A percentile compares a stretch with the other conserved stretches of the same genome.
These are phyloP conservation scores for Pythium biforme DNA, from an alignment of 352 stramenopile species.

Conservation along the genomic window DNA sequence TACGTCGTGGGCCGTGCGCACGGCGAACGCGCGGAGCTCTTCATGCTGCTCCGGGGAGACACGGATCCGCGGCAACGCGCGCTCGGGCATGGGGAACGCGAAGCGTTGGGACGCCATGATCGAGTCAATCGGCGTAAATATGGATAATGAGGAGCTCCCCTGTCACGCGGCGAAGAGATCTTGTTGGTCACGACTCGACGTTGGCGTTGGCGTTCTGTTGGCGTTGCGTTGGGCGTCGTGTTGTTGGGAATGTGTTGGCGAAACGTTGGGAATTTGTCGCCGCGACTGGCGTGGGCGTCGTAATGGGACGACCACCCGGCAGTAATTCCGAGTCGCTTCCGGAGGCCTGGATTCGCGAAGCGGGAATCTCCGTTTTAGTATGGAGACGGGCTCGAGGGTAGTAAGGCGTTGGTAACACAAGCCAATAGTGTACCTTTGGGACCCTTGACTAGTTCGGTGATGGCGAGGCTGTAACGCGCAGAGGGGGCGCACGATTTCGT, in stretches of 20 bases:
- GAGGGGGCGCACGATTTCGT: too few relatives aligned
- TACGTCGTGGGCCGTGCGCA: slow-evolving; percentile 46
- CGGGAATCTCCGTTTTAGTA: background rate
- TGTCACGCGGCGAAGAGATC: too few relatives aligned
- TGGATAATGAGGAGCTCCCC: background rate
- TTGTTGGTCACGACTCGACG: background rate
- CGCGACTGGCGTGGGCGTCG: too few relatives aligned
- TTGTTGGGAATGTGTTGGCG: background rate
- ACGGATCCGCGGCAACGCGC: slow-evolving; percentile 44
- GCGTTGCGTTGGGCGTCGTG: background rate
- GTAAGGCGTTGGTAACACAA: background rate
- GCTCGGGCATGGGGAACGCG: slow-evolving; percentile 54
- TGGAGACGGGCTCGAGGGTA: background rate
- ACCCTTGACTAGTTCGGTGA: background rate
- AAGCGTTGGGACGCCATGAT: slow-evolving; percentile 22
- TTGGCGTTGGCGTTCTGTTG: background rate
- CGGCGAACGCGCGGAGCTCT: slow-evolving; percentile 58
- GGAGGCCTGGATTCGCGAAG: too few relatives aligned
- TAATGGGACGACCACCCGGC: background rate
- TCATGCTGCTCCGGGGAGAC: slow-evolving; percentile 56
- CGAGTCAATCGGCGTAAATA: background rate
- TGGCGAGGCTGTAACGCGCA: too few relatives aligned
- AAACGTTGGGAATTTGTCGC: background rate
- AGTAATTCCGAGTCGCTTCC: background rate
- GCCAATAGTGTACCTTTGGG: too few relatives aligned